phyloP scores from a whole-genome alignment of 495 filamentous ascomycete species.

The Penicillium riverlandense region DNA sequence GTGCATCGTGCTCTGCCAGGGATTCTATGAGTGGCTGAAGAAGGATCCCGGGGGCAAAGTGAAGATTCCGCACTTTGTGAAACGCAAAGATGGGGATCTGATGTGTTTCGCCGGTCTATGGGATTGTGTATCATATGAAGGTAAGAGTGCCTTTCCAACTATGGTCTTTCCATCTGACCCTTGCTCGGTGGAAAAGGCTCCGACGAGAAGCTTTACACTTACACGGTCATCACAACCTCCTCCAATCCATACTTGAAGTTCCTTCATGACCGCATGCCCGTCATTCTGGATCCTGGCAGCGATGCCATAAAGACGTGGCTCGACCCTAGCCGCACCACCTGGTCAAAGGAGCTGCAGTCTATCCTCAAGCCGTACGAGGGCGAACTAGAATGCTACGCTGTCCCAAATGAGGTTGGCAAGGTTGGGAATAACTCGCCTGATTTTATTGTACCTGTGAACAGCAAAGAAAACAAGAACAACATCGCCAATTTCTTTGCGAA shows the following conservation, averaged over 20 bases:
- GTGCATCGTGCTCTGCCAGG: slow-evolving; percentile 80
- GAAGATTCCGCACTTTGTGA: slow-evolving; percentile 75
- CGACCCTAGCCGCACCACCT: slow-evolving; percentile 60
- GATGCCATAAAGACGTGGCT: slow-evolving; percentile 72
- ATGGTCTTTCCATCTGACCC: too few species aligned
- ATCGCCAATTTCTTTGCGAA: slow-evolving; percentile 89
- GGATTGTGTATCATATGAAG: slow-evolving; percentile 80
- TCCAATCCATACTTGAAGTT: slow-evolving; percentile 74
- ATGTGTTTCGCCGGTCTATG: slow-evolving; percentile 90
- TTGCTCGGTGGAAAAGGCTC: slow-evolving; percentile 20
- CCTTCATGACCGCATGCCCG: slow-evolving; percentile 92
- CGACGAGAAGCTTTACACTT: slow-evolving; percentile 70
- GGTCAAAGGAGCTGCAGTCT: slow-evolving; percentile 71
- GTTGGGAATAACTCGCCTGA: slow-evolving; percentile 83
- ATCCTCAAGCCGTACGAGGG: slow-evolving; percentile 71
- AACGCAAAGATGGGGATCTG: slow-evolving; percentile 70
- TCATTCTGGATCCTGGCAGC: slow-evolving; percentile 72
- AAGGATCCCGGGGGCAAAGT: slow-evolving; percentile 65
- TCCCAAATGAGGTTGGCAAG: slow-evolving; percentile 86
- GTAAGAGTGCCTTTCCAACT: slow-evolving; percentile 25
- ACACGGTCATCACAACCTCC: slow-evolving; percentile 86
- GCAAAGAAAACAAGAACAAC: slow-evolving; percentile 79
- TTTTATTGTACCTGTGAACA: slow-evolving; percentile 77
- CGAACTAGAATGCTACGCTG: slow-evolving; percentile 78
- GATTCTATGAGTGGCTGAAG: slow-evolving; percentile 96